These are phyloP conservation scores for Noccaea caerulescens DNA, from an alignment of 345 rosid species.

Conservation along the genomic window DNA sequence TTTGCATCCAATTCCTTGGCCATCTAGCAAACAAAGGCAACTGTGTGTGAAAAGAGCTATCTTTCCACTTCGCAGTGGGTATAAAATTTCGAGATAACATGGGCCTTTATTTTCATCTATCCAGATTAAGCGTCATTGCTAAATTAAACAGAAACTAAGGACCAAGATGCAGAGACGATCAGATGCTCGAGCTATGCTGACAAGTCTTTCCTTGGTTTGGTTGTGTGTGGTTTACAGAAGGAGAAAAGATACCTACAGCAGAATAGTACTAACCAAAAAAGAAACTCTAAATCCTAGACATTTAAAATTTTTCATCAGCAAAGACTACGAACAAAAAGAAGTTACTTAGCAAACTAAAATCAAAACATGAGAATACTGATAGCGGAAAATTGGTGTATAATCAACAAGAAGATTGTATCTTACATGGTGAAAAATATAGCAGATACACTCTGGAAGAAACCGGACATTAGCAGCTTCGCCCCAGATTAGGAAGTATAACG, in stretches of 20 bases:
- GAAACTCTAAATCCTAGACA: slow-evolving; percentile 10
- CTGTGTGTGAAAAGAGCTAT: slow-evolving; percentile 13
- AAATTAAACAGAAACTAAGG: slow-evolving; percentile 26
- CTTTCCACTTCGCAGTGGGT: slow-evolving; percentile 12
- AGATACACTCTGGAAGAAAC: slow-evolving; percentile 96
- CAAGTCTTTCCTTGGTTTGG: slow-evolving; percentile 20
- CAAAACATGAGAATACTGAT: slow-evolving; percentile 16
- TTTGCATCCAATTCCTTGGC: slow-evolving; percentile 93
- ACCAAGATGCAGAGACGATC: slow-evolving; percentile 24
- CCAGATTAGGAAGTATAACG: slow-evolving; percentile 94
- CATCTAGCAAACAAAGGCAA: slow-evolving; percentile 65
- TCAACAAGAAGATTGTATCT: slow-evolving; percentile 43
- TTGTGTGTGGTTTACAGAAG: slow-evolving; percentile 15
- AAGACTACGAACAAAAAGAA: neutral
- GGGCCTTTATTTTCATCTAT: slow-evolving; percentile 12
- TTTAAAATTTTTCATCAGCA: slow-evolving; percentile 15
- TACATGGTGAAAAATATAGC: slow-evolving; percentile 96
- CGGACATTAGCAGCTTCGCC: slow-evolving; percentile 99
- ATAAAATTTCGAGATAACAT: neutral
- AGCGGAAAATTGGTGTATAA: slow-evolving; percentile 14
- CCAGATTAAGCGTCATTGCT: slow-evolving; percentile 16
- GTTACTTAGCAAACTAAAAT: neutral
- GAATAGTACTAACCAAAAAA: slow-evolving; percentile 9
- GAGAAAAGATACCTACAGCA: slow-evolving; percentile 19
- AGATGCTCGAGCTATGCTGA: slow-evolving; percentile 16